Conservation (phyloP, 129 eudicot species). For the Flaveria robusta region DNA sequence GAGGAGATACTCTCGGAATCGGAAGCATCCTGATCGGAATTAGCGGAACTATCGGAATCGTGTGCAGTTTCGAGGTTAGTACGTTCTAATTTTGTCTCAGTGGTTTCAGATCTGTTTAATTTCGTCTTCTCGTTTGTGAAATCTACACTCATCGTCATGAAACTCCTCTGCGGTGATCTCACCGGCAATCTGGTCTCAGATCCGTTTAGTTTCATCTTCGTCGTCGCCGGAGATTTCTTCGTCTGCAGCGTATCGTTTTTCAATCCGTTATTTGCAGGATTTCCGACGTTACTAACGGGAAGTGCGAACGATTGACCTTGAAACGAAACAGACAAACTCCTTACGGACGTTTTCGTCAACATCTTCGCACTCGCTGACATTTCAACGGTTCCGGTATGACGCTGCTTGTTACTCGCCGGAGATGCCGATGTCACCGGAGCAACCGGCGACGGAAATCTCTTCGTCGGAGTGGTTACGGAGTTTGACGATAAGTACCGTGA, state of each 20-base stretch:
- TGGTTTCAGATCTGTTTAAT: slow-evolving; percentile 42
- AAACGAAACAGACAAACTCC: slow-evolving; percentile 84
- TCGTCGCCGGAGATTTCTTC: slow-evolving; percentile 36
- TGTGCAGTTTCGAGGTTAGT: slow-evolving; percentile 4
- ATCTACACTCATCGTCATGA: slow-evolving; percentile 64
- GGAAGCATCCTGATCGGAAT: slow-evolving; percentile 30
- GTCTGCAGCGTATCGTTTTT: slow-evolving; percentile 50
- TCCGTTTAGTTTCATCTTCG: slow-evolving; percentile 30
- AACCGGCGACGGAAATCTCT: slow-evolving; percentile 37
- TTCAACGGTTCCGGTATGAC: slow-evolving; percentile 38
- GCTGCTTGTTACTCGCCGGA: slow-evolving; percentile 25
- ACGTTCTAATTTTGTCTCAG: slow-evolving; percentile 28
- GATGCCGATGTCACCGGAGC: slow-evolving; percentile 24
- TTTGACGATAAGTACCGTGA: slow-evolving; percentile 64
- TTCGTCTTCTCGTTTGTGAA: slow-evolving; percentile 41
- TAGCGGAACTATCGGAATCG: slow-evolving; percentile 30
- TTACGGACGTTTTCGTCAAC: slow-evolving; percentile 47
- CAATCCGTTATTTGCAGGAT: slow-evolving; percentile 10
- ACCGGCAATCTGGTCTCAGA: slow-evolving; percentile 46
- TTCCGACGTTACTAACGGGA: slow-evolving; percentile 42
- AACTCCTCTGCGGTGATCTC: slow-evolving; percentile 41
- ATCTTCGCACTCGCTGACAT: slow-evolving; percentile 43
- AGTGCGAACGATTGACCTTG: slow-evolving; percentile 73
- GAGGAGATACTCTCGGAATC: slow-evolving; percentile 60
- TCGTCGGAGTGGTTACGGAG: slow-evolving; percentile 31